Conservation (phyloP, 345 rosid genomes). For the Populus euphratica region DNA sequence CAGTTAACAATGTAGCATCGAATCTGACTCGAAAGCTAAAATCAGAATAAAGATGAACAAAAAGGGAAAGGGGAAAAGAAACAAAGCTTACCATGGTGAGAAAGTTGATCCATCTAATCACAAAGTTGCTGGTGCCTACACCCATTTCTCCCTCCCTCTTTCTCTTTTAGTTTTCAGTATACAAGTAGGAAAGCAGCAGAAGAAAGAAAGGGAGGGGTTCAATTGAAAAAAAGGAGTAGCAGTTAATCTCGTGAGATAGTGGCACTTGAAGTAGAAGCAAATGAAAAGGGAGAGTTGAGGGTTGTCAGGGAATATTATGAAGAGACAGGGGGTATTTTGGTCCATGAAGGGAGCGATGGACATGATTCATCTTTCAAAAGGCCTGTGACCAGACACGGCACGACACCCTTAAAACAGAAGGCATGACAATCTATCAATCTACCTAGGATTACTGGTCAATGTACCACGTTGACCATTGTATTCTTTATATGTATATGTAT, state of each 20-base stretch:
- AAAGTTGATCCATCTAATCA: conserved; percentile 91
- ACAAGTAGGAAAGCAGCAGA: conserved; percentile 2
- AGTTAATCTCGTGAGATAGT: conserved; percentile 9
- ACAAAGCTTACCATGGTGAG: conserved; percentile 66
- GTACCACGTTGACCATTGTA: neutral
- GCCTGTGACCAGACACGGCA: neutral
- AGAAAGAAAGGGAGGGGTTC: neutral
- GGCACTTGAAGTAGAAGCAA: conserved; percentile 32
- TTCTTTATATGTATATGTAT: too few relatives aligned
- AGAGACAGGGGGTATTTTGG: conserved; percentile 26
- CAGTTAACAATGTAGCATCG: neutral
- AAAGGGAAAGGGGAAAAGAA: neutral
- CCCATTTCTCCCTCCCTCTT: conserved; percentile 49
- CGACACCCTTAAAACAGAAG: neutral
- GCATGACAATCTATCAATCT: too few relatives aligned
- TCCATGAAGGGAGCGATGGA: conserved; percentile 10
- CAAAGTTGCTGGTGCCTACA: conserved; percentile 75
- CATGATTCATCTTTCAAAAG: conserved; percentile 1
- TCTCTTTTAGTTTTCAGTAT: conserved; percentile 3
- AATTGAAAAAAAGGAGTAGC: neutral
- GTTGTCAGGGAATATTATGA: neutral
- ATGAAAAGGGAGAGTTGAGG: neutral
- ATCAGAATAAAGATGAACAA: neutral
- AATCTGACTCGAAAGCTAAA: neutral
- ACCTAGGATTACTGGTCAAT: neutral